Base-by-base conservation (phyloP, 345 rosid genomes). In the Gynandropsis gynandra region DNA sequence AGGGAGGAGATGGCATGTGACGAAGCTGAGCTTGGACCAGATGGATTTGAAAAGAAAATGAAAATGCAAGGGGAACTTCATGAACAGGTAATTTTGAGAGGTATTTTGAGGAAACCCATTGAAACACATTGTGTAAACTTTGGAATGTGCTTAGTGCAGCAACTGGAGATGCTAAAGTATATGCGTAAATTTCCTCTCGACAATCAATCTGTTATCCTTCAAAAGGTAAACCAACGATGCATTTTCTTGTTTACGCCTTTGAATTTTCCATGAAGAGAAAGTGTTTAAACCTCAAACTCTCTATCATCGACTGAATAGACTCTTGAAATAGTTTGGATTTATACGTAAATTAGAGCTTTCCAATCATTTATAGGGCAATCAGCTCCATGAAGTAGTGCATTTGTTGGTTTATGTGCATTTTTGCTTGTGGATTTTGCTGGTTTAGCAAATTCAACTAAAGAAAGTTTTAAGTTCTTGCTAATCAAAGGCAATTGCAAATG, bases 1-100 rank as follows among this genome's bases (percentile, higher is more conserved):
- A 85, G 88, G 52, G 97, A 83, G 60, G 93, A 81, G 70, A 62
- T 72, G 54, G 88, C 69, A 41, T 85, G 93, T 65, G 89, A 79
- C 55, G 95, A 85, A 78, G 93, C 97, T 32, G 93, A 85, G 67
- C 85, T 79, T 40, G 87, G 75, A 66, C 53, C 75, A 2, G 78
- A 70, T 42, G 93, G 59, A 35, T 85, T 78, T 69, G 70, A 76
- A 40, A 79, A 69, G 50, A 81, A 76, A 56, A 66, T 72, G 75
- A 60, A 56, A 47, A 58, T 37, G 57, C 86, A 74, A 36, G 81
- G 76, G 31, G 73, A 69, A 15, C 58, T 85, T 16, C 81, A 79
- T 52, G 94, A 76, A 41, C 72, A 80, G 84, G 95, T 78, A 32
- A 2, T 21, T n/a, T n/a, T n/a, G n/a, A n/a, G n/a, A n/a, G n/a